Evolutionary conservation across 305 asterid genomes (phyloP).

Genomic region (Rubia peregrina): DNA sequence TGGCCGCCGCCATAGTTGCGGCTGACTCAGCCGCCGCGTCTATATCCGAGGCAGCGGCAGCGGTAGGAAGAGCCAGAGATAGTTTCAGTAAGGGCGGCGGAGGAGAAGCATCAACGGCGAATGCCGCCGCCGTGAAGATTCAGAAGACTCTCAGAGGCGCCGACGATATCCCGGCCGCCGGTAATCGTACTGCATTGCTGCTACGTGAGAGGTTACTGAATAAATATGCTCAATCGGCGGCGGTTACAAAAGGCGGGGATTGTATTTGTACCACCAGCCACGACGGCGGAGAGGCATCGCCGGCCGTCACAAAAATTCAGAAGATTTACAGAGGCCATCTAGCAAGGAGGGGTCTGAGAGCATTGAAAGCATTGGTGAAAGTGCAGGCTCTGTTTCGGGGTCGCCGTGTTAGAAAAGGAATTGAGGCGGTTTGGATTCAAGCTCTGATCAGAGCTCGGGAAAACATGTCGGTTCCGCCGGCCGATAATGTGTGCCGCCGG

Average conservation of each 20-base stretch:
- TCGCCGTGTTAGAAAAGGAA: not conserved
- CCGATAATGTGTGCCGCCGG: not conserved
- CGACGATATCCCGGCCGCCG: not conserved
- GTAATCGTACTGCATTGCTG: not conserved
- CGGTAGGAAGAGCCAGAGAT: not conserved
- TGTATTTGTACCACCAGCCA: no score
- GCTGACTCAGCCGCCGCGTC: not conserved
- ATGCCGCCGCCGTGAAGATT: not conserved
- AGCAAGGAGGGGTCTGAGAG: not conserved
- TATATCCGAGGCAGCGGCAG: not conserved
- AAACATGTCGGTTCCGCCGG: not conserved
- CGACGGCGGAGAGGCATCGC: no score
- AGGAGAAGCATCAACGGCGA: not conserved
- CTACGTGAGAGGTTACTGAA: not conserved
- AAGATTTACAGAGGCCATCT: constrained; percentile 1
- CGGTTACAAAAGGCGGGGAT: no score
- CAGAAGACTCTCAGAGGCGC: not conserved
- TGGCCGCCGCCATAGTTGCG: not conserved
- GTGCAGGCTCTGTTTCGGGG: constrained; percentile 2
- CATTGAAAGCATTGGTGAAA: not conserved
- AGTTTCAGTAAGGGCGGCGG: not conserved
- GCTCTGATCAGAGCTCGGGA: not conserved
- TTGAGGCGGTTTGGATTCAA: not conserved
- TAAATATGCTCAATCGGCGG: no score
- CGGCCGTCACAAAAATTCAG: not conserved